Percentiles rank a stretch among this genome's conserved stretches.
Conservation (phyloP, 306 rosid species). For the Vigna angularis region DNA sequence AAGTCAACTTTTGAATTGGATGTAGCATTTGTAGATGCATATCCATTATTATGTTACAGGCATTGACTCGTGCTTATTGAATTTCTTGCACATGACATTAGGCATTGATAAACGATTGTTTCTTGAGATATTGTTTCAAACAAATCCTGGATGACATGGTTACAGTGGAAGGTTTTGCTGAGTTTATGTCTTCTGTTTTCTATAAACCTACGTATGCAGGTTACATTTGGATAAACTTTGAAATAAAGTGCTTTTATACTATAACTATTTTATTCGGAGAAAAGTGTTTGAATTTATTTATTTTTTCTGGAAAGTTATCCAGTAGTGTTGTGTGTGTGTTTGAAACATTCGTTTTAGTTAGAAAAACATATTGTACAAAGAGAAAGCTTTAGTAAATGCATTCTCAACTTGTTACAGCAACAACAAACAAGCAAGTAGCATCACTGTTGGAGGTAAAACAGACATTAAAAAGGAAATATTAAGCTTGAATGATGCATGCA, state of each 20-base stretch:
- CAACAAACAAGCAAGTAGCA: conserved; percentile 17
- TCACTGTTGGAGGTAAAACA: conserved; percentile 16
- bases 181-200: not conserved
- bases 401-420: conserved; percentile 13
- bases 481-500: conserved; percentile 1
- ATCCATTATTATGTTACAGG: not conserved
- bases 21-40: not conserved
- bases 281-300: not conserved
- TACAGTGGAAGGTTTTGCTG: conserved; percentile 14
- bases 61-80: conserved; percentile 13
- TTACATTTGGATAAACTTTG: conserved; percentile 14
- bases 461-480: not conserved
- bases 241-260: not conserved
- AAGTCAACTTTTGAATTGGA: conserved; percentile 32
- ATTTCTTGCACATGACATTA: conserved; percentile 27
- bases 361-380: not conserved
- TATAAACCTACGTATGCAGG: not conserved
- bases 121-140: conserved; percentile 23
- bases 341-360: not conserved
- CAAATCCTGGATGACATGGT: conserved; percentile 7
- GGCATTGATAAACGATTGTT: conserved; percentile 1
- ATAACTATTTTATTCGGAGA: not conserved
- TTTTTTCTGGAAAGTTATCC: not conserved
- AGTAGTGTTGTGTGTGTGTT: not conserved
- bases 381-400: not conserved